These are phyloP conservation scores for Dipodascus albidus DNA, from an alignment of 805 yeast genomes.

Conservation along the genomic window DNA sequence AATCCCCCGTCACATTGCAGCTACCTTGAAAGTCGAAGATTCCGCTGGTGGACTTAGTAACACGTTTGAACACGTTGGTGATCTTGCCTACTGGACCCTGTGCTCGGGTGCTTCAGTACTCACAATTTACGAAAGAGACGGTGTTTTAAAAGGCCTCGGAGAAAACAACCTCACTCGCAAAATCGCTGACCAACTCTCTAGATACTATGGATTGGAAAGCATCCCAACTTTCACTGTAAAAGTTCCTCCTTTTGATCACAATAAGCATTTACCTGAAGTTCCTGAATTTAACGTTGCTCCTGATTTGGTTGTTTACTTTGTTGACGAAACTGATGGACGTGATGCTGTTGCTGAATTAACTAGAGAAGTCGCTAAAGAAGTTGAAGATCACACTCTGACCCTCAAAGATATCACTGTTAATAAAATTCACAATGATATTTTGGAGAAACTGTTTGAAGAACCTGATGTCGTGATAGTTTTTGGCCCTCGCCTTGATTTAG, in stretches of 20 bases:
- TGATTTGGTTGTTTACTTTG: conserved; percentile 47
- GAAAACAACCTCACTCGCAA: conserved; percentile 37
- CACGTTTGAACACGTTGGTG: conserved; percentile 63
- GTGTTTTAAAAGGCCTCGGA: conserved; percentile 38
- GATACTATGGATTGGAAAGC: conserved; percentile 62
- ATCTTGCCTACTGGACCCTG: conserved; percentile 76
- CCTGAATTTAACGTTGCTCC: not conserved
- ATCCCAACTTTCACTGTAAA: conserved; percentile 52
- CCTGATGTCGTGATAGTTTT: conserved; percentile 82
- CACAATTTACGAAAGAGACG: conserved; percentile 70
- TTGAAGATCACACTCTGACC: conserved; percentile 46
- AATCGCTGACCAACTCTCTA: conserved; percentile 45
- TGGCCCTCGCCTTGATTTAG: conserved; percentile 78
- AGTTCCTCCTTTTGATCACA: conserved; percentile 44
- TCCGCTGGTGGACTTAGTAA: conserved; percentile 88
- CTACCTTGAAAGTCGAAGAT: conserved; percentile 66
- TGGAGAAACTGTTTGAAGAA: conserved; percentile 74
- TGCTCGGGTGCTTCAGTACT: conserved; percentile 72
- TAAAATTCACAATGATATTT: conserved; percentile 43
- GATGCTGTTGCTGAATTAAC: conserved; percentile 83
- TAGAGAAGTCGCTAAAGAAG: conserved; percentile 70
- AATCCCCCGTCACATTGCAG: conserved; percentile 66
- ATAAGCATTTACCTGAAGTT: conserved; percentile 2
- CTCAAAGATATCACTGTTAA: conserved; percentile 61
- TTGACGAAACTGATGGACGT: conserved; percentile 76